Base-by-base conservation (phyloP, 169 alveolate genomes). In the Plasmodium inui region DNA sequence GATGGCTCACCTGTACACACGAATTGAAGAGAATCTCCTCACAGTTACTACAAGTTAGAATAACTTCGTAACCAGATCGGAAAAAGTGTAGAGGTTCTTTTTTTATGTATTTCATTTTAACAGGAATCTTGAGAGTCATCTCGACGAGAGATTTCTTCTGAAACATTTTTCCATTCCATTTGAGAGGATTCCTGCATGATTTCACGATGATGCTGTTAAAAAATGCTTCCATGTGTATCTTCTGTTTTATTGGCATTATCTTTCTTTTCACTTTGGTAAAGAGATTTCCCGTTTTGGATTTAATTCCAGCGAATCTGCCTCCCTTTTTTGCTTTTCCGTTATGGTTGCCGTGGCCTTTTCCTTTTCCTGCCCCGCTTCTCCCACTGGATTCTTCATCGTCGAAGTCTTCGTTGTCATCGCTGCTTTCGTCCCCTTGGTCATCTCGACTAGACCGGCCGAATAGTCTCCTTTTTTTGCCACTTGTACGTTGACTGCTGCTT, bases 141-240 rank as follows among this genome's bases (percentile, higher is more conserved):
- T 91, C 95, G 19, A 91, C 72, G 5, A 91, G 39, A 0, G 95
- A 81, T 22, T 73, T 44, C 41, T 91, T 82, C 82, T 30, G 41
- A 50, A 80, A 81, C 95, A 91, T 91, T 1, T 91, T 71, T 0
- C 95, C 95, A 55, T 91, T 30, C 95, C 95, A 91, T 46, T 91
- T 91, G 55, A 91, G 32, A 1, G 95, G 71, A 53, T 91, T 41
- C 37, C 74, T 91, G 41, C 95, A 91, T 12, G 92, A n/a, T 12
- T 80, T 91, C 1, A 91, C 95, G 14, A 91, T 91, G 9, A 91
- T 91, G 57, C 61, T 91, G n/a, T 91, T 91, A 39, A 91, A 91
- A 72, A 81, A 91, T 2, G 95, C 92, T 70, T 91, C 95, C 32
- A 91, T 91, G 46, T 91, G 91, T 71, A 91, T 14, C 50, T 80